Conservation (phyloP, 2,329 filamentous ascomycete species). For the Didymella pinodella region DNA sequence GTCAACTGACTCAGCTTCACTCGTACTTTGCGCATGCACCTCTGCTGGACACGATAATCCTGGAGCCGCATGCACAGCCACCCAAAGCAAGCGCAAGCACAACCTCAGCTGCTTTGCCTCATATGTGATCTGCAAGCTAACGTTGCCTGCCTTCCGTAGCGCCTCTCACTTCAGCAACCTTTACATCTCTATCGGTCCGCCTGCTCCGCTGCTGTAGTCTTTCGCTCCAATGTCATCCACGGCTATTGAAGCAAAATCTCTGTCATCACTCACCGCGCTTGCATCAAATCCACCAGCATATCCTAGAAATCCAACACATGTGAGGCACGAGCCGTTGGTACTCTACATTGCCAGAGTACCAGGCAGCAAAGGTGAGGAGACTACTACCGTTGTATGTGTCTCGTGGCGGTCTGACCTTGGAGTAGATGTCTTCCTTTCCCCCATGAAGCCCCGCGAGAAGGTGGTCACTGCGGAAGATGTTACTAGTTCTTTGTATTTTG, state of each 20-base stretch:
- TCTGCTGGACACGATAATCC: conserved; percentile 25
- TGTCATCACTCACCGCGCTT: conserved; percentile 79
- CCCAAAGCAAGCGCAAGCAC: conserved; percentile 30
- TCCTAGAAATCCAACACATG: conserved; percentile 76
- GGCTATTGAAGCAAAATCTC: conserved; percentile 78
- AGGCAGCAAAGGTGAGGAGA: conserved; percentile 77
- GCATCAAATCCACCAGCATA: conserved; percentile 88
- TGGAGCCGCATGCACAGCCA: conserved; percentile 44
- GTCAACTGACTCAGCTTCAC: conserved; percentile 27
- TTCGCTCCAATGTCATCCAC: conserved; percentile 40
- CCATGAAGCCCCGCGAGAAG: conserved; percentile 86
- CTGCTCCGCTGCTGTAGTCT: conserved; percentile 19
- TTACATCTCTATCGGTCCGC: conserved; percentile 20
- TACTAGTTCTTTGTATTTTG: conserved; percentile 85
- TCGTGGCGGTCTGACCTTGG: conserved; percentile 26
- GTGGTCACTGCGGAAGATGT: conserved; percentile 90
- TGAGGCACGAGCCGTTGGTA: conserved; percentile 73
- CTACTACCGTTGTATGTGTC: conserved; percentile 3
- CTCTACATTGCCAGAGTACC: conserved; percentile 95
- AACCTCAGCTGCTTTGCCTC: conserved; percentile 33
- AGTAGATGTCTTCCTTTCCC: conserved; percentile 88
- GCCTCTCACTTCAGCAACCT: conserved; percentile 22
- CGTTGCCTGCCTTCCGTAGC: conserved; percentile 19
- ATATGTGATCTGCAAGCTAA: conserved; percentile 31
- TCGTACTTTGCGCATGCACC: conserved; percentile 23